These are phyloP conservation scores for Phytophthora capsici DNA, from an alignment of 352 stramenopile species.

Conservation along the genomic window DNA sequence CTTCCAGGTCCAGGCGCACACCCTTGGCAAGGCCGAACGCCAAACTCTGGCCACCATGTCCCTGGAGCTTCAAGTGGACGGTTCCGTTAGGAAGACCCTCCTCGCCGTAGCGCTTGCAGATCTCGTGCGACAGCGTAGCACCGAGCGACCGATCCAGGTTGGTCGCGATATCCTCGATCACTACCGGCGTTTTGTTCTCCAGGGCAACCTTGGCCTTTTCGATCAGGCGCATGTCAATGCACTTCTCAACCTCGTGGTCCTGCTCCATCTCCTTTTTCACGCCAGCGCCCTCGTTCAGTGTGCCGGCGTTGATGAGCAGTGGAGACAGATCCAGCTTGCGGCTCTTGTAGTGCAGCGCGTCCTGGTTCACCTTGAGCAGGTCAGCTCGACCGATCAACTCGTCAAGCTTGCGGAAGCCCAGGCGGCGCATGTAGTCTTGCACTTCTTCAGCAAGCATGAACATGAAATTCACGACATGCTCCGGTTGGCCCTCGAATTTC, in stretches of 20 bases:
- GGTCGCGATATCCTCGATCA: slow-evolving; percentile 76
- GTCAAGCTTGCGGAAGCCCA: slow-evolving; percentile 94
- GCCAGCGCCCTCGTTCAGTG: slow-evolving; percentile 91
- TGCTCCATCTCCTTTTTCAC: slow-evolving; percentile 87
- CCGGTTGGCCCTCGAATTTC: slow-evolving; percentile 96
- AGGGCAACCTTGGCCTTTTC: slow-evolving; percentile 83
- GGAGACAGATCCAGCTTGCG: slow-evolving; percentile 92
- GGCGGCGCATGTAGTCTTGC: slow-evolving; percentile 65
- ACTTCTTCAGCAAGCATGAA: slow-evolving; percentile 97
- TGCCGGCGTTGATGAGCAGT: slow-evolving; percentile 92
- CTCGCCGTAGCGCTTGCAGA: slow-evolving; percentile 93
- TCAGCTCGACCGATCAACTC: slow-evolving; percentile 95
- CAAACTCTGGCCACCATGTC: slow-evolving; percentile 94
- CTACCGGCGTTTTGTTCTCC: slow-evolving; percentile 77
- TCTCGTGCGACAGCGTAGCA: slow-evolving; percentile 94
- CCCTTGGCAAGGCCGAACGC: slow-evolving; percentile 94
- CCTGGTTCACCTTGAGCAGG: slow-evolving; percentile 92
- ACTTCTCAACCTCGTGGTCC: slow-evolving; percentile 91
- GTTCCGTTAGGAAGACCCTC: slow-evolving; percentile 92
- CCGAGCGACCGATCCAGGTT: slow-evolving; percentile 95
- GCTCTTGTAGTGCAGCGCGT: slow-evolving; percentile 76
- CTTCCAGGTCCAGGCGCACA: slow-evolving; percentile 91
- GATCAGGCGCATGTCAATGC: slow-evolving; percentile 94
- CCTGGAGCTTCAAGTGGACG: slow-evolving; percentile 94
- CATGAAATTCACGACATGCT: slow-evolving; percentile 98